These are phyloP conservation scores for Aspergillus cavernicola DNA, from an alignment of 495 filamentous ascomycete species.

Conservation along the genomic window DNA sequence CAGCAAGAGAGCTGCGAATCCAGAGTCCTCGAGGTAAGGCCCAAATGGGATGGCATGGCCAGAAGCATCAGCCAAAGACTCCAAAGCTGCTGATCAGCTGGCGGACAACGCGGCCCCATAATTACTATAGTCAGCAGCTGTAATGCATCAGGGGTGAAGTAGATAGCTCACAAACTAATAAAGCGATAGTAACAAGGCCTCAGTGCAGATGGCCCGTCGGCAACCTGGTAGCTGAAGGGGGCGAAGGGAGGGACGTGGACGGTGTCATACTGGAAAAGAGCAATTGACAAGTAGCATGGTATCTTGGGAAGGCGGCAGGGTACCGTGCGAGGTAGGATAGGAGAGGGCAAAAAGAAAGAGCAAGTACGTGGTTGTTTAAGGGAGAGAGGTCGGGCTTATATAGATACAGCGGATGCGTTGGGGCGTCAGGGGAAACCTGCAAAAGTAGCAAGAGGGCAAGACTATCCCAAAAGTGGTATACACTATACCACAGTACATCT, in stretches of 20 bases:
- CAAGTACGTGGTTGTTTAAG: constrained; percentile 15
- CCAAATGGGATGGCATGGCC: not conserved
- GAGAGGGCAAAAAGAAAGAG: constrained; percentile 12
- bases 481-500: constrained; percentile 7
- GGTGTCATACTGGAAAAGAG: constrained; percentile 8
- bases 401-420: constrained; percentile 10
- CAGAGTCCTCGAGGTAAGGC: not conserved
- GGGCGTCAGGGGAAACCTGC: constrained; percentile 13
- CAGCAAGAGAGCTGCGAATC: not conserved
- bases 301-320: constrained; percentile 14
- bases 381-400: constrained; percentile 17
- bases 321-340: constrained; percentile 1
- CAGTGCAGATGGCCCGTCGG: constrained; percentile 10
- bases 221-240: constrained; percentile 12
- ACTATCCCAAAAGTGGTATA: constrained; percentile 7
- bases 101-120: not conserved
- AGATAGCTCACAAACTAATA: constrained; percentile 1
- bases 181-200: constrained; percentile 6
- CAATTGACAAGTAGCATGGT: constrained; percentile 10
- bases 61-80: not conserved
- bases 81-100: not conserved
- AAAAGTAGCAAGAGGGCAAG: constrained; percentile 12
- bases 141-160: not conserved
- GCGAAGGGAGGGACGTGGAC: not conserved
- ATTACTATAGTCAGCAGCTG: not conserved